phyloP scores from a whole-genome alignment of 768 basidiomycete species.

The Panus rudis region DNA sequence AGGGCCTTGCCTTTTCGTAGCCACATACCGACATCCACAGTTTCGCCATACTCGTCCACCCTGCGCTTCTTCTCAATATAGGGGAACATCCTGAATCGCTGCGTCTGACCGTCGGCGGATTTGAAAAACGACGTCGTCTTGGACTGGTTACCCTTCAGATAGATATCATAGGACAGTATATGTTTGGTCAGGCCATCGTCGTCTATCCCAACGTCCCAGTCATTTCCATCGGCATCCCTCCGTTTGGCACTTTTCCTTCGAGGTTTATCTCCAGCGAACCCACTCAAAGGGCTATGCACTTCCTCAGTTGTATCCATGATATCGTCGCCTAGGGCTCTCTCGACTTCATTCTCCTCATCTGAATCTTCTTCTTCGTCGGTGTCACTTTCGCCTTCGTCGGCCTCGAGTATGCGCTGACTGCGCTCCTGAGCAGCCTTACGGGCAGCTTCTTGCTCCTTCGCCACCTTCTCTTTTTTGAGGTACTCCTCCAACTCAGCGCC shows the following conservation, averaged over 20 bases:
- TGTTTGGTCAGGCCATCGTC: constrained; percentile 73
- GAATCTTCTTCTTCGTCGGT: constrained; percentile 57
- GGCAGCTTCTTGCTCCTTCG: constrained; percentile 79
- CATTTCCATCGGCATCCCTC: constrained; percentile 38
- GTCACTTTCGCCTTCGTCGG: constrained; percentile 85
- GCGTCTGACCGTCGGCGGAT: constrained; percentile 53
- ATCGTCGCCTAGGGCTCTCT: constrained; percentile 43
- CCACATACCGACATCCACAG: constrained; percentile 94
- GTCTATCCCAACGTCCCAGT: constrained; percentile 55
- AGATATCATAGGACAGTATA: constrained; percentile 89
- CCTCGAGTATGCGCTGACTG: constrained; percentile 85
- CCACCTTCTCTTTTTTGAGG: constrained; percentile 65
- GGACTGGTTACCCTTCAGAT: constrained; percentile 92
- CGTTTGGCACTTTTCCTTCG: constrained; percentile 42
- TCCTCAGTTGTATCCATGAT: constrained; percentile 42
- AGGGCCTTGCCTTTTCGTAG: constrained; percentile 83
- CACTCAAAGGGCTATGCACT: too few species aligned
- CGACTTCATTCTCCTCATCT: constrained; percentile 59
- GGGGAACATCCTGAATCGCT: constrained; percentile 95
- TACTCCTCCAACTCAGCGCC: constrained; percentile 83
- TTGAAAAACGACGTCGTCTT: constrained; percentile 86
- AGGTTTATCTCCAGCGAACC: constrained; percentile 7
- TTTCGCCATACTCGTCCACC: constrained; percentile 95
- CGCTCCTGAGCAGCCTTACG: constrained; percentile 79
- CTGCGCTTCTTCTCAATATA: constrained; percentile 84